These are phyloP conservation scores for Daucus carota DNA, from an alignment of 129 eudicot species.

Conservation along the genomic window DH1_v3.0 NC_030386.2:20594001-20594500, in stretches of 20 bases:
- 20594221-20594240: too few relatives aligned
- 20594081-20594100: too few relatives aligned
- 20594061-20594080: background rate
- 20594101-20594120: too few relatives aligned
- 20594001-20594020: constrained; percentile 18
- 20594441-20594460: too few relatives aligned
- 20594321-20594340: constrained; percentile 5
- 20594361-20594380: background rate
- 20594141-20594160: background rate
- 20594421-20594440: too few relatives aligned
- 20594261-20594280: background rate
- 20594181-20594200: background rate
- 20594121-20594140: background rate
- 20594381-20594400: background rate
- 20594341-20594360: background rate
- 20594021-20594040: background rate
- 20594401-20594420: too few relatives aligned
- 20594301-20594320: background rate
- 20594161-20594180: background rate
- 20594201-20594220: too few relatives aligned
- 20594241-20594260: background rate
- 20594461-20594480: too few relatives aligned
- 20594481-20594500: too few relatives aligned
- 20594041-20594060: background rate
- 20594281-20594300: background rate